Base-by-base conservation (phyloP, 805 yeast genomes). In the Yamadazyma phyllophila region DNA sequence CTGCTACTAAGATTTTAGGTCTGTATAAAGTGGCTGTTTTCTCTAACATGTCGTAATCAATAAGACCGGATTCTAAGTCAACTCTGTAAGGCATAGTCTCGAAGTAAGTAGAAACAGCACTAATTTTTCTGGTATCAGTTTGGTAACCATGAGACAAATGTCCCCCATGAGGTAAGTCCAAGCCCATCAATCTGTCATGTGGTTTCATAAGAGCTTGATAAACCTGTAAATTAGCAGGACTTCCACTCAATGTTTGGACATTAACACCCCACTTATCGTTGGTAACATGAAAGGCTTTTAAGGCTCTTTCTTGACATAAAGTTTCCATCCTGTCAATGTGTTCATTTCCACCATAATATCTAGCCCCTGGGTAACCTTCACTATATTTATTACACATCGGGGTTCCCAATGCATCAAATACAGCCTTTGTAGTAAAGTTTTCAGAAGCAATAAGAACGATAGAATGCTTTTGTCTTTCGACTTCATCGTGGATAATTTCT, bases 341-440 rank as follows among this genome's bases (percentile, higher is more conserved):
- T 71, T 92, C 90, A 65, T 92, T 92, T 67, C 99, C 99, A 68
- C 99, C 99, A 66, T 92, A 92, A 76, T 92, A 92, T 67, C 99
- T 83, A 52, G 90, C 96, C 55, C 96, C 96, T 35, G 99, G 99
- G 71, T 92, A 92, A 53, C 98, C 98, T 71, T 92, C 99, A 9
- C 97, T 90, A 73, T 92, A 92, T 75, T 92, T 92, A 80, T 92
- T 92, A 69, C 88, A 91, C 96, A 92, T 89, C 65, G 88, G 96
- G 24, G 97, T 86, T 54, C 98, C 98, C 60, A 92, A 77, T 41
- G 89, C 81, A 65, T 92, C 96, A 81, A 92, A 87, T 27, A 92
- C 99, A 17, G 97, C 85, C 56, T 85, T 87, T 41, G 97, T 87
- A 46, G 99, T 92, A 78, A 91, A 92, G 71, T 92, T 92, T 67